Evolutionary conservation across 805 yeast species (phyloP).

Genomic region (Candida mattraensis): DNA sequence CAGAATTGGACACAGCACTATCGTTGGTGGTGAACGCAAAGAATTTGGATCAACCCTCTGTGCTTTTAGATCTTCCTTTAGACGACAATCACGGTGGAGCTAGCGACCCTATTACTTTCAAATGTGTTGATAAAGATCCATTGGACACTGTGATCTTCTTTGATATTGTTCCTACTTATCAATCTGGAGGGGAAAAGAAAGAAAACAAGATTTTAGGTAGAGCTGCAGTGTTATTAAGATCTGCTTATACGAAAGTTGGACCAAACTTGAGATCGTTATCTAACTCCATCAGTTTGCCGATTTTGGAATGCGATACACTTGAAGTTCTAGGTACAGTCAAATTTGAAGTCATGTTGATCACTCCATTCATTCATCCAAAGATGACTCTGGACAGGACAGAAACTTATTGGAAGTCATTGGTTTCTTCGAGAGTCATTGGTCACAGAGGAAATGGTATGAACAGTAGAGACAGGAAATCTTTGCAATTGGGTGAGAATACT

Average conservation of each 20-base stretch:
- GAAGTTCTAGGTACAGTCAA: constrained; percentile 75
- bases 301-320: constrained; percentile 67
- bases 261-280: constrained; percentile 63
- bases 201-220: constrained; percentile 65
- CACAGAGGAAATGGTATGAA: constrained; percentile 96
- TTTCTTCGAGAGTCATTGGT: constrained; percentile 89
- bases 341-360: constrained; percentile 72
- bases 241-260: constrained; percentile 67
- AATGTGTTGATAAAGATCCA: constrained; percentile 48
- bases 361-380: constrained; percentile 69
- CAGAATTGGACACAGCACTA: constrained; percentile 86
- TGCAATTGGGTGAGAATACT: constrained; percentile 94
- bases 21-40: constrained; percentile 62
- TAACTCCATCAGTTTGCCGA: constrained; percentile 67
- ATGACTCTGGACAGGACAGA: constrained; percentile 67
- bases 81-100: constrained; percentile 72
- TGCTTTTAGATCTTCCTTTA: constrained; percentile 73
- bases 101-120: constrained; percentile 76
- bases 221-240: constrained; percentile 72
- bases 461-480: constrained; percentile 62
- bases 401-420: constrained; percentile 89
- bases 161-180: constrained; percentile 89
- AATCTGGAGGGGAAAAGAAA: constrained; percentile 29
- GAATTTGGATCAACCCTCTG: constrained; percentile 49
- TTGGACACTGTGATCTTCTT: constrained; percentile 63